Base-by-base conservation (phyloP, 2,329 filamentous ascomycete species). In the Lomentospora prolificans region DNA sequence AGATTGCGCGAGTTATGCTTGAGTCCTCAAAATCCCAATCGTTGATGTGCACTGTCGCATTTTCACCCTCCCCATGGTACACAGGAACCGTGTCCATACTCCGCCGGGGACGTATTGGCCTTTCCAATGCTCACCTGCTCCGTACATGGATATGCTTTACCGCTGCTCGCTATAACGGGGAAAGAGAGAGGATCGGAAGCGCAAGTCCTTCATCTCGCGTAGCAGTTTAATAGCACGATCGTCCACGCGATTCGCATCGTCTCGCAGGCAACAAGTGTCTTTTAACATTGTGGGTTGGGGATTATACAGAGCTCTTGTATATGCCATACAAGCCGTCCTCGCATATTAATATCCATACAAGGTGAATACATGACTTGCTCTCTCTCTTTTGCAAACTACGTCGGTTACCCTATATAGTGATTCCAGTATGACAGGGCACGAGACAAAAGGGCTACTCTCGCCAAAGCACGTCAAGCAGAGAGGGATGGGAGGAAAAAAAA, bases 151-250 rank as follows among this genome's bases (percentile, higher is more conserved):
- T n/a, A n/a, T n/a, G n/a, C n/a, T n/a, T n/a, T n/a, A n/a, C n/a
- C n/a, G n/a, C n/a, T n/a, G n/a, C n/a, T 9, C 7, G 5, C 7
- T 41, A n/a, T 41, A 41, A 41, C 8, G 7, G 36, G 6, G 22
- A 12, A 48, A 48, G 44, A 7, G 22, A 46, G n/a, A 41, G 24
- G 10, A 6, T 6, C 6, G 30, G 30, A 6, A 12, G 30, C 7
- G 12, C 12, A 33, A 33, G 30, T 33, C 7, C 22, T 48, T 48
- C 44, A 48, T 48, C 22, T 48, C 44, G 44, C 44, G 44, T 48
- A 48, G 22, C 44, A 48, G 44, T 14, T 48, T 48, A 48, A 48
- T 25, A 48, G 44, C 44, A 25, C 17, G 44, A 48, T 48, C 44
- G 6, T 48, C 44, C 44, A 25, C 44, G 44, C 44, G 44, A 48